Evolutionary conservation across 371 early-diverging fungal species (phyloP), one percentile per base, ranked within the genome.

Genomic region (Fennellomyces sp.): DNA sequence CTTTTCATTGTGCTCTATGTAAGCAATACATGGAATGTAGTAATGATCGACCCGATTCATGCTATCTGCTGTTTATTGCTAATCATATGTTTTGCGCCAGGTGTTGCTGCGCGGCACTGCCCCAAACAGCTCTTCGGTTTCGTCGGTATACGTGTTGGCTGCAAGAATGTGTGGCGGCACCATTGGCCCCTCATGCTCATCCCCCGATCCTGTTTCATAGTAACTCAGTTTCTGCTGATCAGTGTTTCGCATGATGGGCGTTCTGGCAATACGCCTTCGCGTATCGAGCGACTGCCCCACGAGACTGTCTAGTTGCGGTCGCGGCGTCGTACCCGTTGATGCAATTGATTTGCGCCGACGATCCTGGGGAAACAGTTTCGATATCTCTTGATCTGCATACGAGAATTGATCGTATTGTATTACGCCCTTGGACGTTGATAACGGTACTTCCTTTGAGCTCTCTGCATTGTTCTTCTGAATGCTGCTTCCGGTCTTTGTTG

Each of bases 101-200:
- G 51, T 63, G 30, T 58, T 58, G 23, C 65, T 62, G 29, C 64
- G 57, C 42, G 78, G 78, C 12, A 73, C 63, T 2, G 73, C 68
- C 2, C 75, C 78, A 73, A 70, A 78, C 15, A 73, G 21, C n/a
- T 66, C 69, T 57, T 78, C 73, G 1, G 65, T 52, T 56, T 75
- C 73, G 41, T 74, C 73, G 2, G 58, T 64, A 48, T 51, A 66
- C 45, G 73, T 71, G 26, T 56, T 65, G 10, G 70, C 75, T 11
- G 65, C 65, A 12, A 78, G 58, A 12, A 74, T 66, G 56, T 73
- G 76, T 19, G 72, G 68, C 28, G 82, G 75, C 7, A 81, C 62
- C 58, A 74, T 70, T 2, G 68, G 59, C 39, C 76, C 78, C 36
- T 61, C 51, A 21, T 55, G 62, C 8, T 60, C 60, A 27, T 61